Conservation (phyloP, 129 eudicot species). For the Logfia minima region DNA sequence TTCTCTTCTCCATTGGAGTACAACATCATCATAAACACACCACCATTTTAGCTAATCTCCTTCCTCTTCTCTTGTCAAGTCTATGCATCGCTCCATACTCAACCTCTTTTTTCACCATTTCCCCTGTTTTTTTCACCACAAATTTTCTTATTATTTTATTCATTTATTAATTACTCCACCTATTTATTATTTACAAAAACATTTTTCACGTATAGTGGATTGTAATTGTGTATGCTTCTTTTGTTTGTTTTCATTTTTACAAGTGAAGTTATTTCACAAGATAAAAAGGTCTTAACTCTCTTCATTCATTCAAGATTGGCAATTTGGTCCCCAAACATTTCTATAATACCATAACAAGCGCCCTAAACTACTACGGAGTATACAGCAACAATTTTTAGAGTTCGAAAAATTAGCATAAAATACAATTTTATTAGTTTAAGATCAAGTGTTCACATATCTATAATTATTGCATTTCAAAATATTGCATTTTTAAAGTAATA, state of each 20-base stretch:
- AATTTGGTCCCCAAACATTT: background rate
- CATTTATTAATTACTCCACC: background rate
- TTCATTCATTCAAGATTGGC: background rate
- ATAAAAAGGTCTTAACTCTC: background rate
- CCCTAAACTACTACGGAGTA: background rate
- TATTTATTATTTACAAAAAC: no score
- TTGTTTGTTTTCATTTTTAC: background rate
- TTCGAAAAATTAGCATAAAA: no score
- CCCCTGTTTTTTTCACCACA: background rate
- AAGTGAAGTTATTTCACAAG: no score
- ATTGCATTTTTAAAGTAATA: no score
- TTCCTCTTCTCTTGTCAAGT: slow-evolving; percentile 36
- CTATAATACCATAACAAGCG: background rate
- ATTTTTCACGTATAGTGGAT: no score
- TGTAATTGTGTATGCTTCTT: background rate
- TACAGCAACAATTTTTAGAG: no score
- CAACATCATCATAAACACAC: slow-evolving; percentile 32
- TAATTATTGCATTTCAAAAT: no score
- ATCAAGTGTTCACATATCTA: no score
- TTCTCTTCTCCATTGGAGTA: slow-evolving; percentile 26
- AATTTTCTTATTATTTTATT: background rate
- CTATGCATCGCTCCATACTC: slow-evolving; percentile 13
- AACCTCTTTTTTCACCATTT: slow-evolving; percentile 29
- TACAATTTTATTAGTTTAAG: no score
- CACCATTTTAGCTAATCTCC: slow-evolving; percentile 23